Evolutionary conservation across 1,139 yeast genomes (phyloP).

Genomic region (Taiozyma sp.): DNA sequence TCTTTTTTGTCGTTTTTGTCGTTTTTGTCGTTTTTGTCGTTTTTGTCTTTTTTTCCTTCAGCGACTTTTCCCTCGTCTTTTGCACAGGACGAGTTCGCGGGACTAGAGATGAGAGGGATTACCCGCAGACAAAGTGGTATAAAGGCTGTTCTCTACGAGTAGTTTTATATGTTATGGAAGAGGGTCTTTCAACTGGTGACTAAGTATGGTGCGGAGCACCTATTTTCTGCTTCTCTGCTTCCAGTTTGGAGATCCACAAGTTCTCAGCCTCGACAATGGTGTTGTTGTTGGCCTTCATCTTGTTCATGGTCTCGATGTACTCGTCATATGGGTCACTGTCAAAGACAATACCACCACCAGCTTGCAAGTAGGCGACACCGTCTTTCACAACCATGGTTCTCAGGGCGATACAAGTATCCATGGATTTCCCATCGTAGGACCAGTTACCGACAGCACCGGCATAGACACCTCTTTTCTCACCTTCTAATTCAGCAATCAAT

Average conservation of each 20-base stretch:
- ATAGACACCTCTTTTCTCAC: conserved; percentile 91
- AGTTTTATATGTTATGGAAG: neutral
- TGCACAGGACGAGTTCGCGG: neutral
- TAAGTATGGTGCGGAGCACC: neutral
- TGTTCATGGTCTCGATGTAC: conserved; percentile 93
- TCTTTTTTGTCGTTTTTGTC: neutral
- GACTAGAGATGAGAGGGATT: neutral
- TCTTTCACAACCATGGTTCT: conserved; percentile 95
- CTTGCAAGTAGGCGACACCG: conserved; percentile 88
- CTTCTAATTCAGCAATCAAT: conserved; percentile 81
- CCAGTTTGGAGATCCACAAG: conserved; percentile 46
- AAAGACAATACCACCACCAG: conserved; percentile 97
- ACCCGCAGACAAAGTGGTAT: neutral
- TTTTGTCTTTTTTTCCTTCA: too few relatives aligned
- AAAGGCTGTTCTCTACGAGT: neutral
- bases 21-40: too few relatives aligned
- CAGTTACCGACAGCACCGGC: conserved; percentile 99
- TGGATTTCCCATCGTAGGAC: conserved; percentile 88
- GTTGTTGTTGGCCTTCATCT: conserved; percentile 89
- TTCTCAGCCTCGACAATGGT: conserved; percentile 89
- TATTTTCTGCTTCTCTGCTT: neutral
- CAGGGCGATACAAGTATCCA: conserved; percentile 97
- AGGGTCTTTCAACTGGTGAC: neutral
- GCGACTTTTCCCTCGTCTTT: neutral
- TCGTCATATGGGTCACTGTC: conserved; percentile 96